These are phyloP conservation scores for Clavulina sp. DNA, from an alignment of 768 basidiomycete species.

Conservation along the genomic window DNA sequence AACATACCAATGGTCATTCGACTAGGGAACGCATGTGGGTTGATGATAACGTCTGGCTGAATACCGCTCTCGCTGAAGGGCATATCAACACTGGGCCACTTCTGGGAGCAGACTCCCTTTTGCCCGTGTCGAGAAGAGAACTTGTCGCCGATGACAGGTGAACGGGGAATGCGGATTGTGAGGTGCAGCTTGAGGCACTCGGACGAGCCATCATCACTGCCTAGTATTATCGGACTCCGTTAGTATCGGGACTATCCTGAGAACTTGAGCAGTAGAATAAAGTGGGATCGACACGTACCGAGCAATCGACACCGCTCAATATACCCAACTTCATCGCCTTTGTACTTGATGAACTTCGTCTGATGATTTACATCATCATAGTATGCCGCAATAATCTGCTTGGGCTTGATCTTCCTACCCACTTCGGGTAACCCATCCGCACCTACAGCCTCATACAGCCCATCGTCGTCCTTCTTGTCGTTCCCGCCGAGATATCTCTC, in stretches of 20 bases:
- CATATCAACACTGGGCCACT: conserved; percentile 97
- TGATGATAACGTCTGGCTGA: conserved; percentile 98
- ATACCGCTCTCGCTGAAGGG: conserved; percentile 97
- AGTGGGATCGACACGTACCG: conserved; percentile 27
- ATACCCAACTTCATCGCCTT: conserved; percentile 83
- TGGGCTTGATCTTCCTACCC: conserved; percentile 48
- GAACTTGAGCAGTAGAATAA: neutral
- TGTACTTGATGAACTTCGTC: conserved; percentile 84
- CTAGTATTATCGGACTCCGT: conserved; percentile 23
- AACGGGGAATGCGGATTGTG: conserved; percentile 80
- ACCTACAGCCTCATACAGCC: conserved; percentile 41
- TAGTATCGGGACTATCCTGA: neutral
- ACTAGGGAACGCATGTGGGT: conserved; percentile 97
- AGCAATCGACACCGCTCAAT: conserved; percentile 83
- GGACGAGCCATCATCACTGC: conserved; percentile 69
- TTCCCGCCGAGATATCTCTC: no score
- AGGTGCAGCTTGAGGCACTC: conserved; percentile 88
- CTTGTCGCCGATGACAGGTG: conserved; percentile 97
- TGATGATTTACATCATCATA: conserved; percentile 67
- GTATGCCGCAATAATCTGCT: conserved; percentile 75
- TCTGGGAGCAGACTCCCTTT: conserved; percentile 98
- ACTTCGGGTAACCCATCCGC: conserved; percentile 70
- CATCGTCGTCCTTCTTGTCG: conserved; percentile 43
- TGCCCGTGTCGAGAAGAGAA: conserved; percentile 98
- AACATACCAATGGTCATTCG: conserved; percentile 99